Evolutionary conservation across 2,329 filamentous ascomycete genomes (phyloP).

Genomic region (Colletotrichum sidae): DNA sequence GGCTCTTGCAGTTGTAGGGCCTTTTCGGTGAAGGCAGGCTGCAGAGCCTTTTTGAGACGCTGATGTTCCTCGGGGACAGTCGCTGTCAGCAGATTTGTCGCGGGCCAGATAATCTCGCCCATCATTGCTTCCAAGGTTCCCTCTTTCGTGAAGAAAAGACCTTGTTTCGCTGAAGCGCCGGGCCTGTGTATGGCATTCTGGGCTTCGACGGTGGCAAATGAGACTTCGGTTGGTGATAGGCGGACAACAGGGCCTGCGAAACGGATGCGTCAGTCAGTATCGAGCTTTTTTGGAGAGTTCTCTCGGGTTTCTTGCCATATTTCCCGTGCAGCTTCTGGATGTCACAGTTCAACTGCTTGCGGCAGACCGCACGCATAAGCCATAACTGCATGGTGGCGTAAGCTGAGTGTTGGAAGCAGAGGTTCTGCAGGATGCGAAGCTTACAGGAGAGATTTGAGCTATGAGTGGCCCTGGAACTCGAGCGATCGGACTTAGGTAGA

Average conservation of each 20-base stretch:
- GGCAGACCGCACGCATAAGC: constrained; percentile 5
- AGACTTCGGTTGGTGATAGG: constrained; percentile 16
- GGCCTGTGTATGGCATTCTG: constrained; percentile 15
- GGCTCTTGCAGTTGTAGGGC: background rate
- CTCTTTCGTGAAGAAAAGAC: constrained; percentile 14
- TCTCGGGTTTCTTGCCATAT: background rate
- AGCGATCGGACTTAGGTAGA: background rate
- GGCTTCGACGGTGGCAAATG: constrained; percentile 13
- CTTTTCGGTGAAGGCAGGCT: constrained; percentile 11
- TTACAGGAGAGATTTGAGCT: constrained; percentile 19
- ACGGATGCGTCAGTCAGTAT: background rate
- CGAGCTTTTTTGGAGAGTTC: background rate
- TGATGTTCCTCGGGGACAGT: constrained; percentile 7
- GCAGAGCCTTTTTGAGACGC: constrained; percentile 12
- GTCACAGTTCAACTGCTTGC: background rate
- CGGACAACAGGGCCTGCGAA: constrained; percentile 15
- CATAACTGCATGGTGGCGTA: background rate
- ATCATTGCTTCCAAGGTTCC: constrained; percentile 26
- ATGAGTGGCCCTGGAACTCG: background rate
- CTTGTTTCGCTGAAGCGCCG: background rate
- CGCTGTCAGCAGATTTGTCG: constrained; percentile 18
- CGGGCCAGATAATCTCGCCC: constrained; percentile 25
- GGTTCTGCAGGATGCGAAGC: background rate
- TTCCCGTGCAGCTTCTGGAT: constrained; percentile 1
- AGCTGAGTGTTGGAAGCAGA: background rate